Evolutionary conservation across 305 asterid species (phyloP).

Genomic region (Nicotiana rustica): DNA sequence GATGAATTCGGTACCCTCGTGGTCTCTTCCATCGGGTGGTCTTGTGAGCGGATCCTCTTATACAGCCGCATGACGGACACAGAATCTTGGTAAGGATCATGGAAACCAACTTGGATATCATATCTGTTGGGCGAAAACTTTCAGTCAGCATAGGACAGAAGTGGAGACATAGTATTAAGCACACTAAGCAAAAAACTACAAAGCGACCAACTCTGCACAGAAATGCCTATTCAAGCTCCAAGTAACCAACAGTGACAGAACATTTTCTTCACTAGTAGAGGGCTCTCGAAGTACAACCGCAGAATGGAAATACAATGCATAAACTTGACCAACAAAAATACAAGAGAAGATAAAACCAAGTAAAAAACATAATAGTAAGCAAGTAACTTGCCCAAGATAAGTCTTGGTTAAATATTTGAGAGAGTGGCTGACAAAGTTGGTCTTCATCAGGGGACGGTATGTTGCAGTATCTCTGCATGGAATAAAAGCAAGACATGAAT

Average conservation of each 20-base stretch:
- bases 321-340: not conserved
- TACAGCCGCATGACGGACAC: conserved; percentile 60
- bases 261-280: conserved; percentile 17
- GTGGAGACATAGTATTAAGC: not conserved
- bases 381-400: conserved; percentile 59
- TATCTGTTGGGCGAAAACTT: conserved; percentile 45
- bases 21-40: conserved; percentile 44
- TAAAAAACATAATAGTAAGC: not conserved
- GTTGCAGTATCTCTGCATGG: conserved; percentile 62
- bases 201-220: not conserved
- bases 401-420: conserved; percentile 60
- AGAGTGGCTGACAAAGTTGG: conserved; percentile 63
- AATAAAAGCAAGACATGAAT: conserved; percentile 25
- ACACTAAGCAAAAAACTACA: not conserved
- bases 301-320: not conserved
- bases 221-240: conserved; percentile 25
- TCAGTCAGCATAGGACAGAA: conserved; percentile 27
- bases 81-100: conserved; percentile 60
- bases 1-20: conserved; percentile 33
- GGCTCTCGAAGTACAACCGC: not conserved
- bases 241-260: not conserved
- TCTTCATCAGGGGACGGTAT: conserved; percentile 62
- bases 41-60: conserved; percentile 52
- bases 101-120: conserved; percentile 52
- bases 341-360: conserved; percentile 5